These are phyloP conservation scores for Suillus spraguei DNA, from an alignment of 768 basidiomycete genomes.

Conservation along the genomic window DNA sequence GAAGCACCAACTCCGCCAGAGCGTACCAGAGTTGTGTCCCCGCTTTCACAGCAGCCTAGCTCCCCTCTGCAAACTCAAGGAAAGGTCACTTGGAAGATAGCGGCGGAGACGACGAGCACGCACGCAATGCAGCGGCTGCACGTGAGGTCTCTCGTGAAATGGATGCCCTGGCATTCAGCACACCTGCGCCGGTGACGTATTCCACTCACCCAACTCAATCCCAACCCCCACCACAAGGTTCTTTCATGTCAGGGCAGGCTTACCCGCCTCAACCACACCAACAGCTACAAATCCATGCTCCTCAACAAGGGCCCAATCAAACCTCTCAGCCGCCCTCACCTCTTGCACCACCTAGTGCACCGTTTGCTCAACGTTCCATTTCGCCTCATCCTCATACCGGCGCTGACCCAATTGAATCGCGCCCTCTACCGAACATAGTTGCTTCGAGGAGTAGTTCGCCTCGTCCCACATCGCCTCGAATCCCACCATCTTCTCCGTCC, in stretches of 20 bases:
- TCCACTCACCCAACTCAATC: constrained; percentile 22
- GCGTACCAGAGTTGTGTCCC: neutral
- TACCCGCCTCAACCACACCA: constrained; percentile 9
- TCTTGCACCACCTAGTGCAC: constrained; percentile 40
- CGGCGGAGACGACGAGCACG: constrained; percentile 48
- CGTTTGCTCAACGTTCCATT: constrained; percentile 40
- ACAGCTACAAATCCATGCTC: constrained; percentile 14
- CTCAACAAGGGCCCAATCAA: constrained; percentile 13
- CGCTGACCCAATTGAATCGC: constrained; percentile 9
- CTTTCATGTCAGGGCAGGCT: neutral
- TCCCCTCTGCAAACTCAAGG: constrained; percentile 14
- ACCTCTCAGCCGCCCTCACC: constrained; percentile 28
- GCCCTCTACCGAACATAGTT: constrained; percentile 7
- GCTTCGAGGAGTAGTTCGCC: constrained; percentile 9
- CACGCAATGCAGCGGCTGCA: constrained; percentile 68
- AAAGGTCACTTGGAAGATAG: constrained; percentile 13
- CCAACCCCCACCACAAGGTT: constrained; percentile 13
- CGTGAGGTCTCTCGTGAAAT: constrained; percentile 68
- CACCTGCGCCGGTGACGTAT: constrained; percentile 23
- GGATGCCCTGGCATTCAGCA: constrained; percentile 52
- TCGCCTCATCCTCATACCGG: constrained; percentile 40
- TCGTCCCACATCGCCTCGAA: constrained; percentile 19
- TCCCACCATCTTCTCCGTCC: constrained; percentile 7
- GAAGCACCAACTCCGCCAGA: constrained; percentile 13
- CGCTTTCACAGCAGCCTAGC: constrained; percentile 6